Evolutionary conservation across 768 basidiomycete species (phyloP), one percentile per base, ranked within the genome.

Genomic region (Fomitopsis pulvina): DNA sequence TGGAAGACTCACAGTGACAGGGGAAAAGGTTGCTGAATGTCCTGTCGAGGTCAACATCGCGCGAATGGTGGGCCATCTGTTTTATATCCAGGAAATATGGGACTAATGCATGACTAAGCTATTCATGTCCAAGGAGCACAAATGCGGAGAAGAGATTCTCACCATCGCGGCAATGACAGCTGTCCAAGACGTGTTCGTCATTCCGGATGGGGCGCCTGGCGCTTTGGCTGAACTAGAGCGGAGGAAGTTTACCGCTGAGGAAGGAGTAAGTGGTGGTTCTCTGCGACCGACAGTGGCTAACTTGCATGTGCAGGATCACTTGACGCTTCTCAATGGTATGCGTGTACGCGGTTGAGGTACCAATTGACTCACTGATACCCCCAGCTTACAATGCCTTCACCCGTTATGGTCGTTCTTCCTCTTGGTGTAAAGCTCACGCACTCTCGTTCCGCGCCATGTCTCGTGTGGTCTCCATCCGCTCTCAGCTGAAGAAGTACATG

Each of bases 81-180:
- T 40, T 43, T n/a, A 41, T 22, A 26, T 22, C 20, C 11, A 12
- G 25, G 21, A 14, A 16, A 28, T 47, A 16, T 50, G 21, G 20
- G 41, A 40, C 21, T 37, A 4, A 27, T 29, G 21, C 43, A 25
- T 45, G 12, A 14, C 54, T 0, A 53, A 99, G 95, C 65, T 99
- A 3, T 89, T 98, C 56, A 80, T 73, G 50, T 95, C 93, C 18
- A 83, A 85, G 58, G 83, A 87, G 3, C 87, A 85, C 64, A 77
- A 78, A 57, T 99, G 96, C 56, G 92, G 95, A 2, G 92, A 97
- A 58, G 96, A 99, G 62, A 89, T 96, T 43, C 70, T 99, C 47
- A 92, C 93, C 0, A 96, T 99, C 47, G 89, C 92, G 4, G 93
- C 96, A 0, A 97, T 99, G 90, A 88, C 87, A 5, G 78, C 92